Conservation (phyloP, 331 rosid genomes). For the Phaseolus coccineus region DNA sequence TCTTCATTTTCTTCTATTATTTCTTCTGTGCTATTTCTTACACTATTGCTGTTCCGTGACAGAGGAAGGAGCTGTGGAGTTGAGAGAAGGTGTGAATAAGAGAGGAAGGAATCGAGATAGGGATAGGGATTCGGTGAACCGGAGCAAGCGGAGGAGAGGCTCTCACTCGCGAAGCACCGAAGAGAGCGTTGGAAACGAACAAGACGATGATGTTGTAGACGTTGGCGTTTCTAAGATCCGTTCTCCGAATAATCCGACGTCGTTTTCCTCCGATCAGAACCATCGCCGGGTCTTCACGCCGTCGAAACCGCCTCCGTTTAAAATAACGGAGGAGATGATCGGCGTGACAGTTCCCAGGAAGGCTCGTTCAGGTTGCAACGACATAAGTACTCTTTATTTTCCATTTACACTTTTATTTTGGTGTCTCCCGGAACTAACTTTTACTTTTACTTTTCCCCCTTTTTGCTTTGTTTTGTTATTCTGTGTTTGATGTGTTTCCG, state of each 20-base stretch:
- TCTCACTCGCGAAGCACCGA: slow-evolving; percentile 53
- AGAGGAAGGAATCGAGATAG: slow-evolving; percentile 52
- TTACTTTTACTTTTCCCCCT: neutral
- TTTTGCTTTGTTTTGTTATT: no score
- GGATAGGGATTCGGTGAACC: slow-evolving; percentile 42
- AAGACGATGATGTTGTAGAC: slow-evolving; percentile 48
- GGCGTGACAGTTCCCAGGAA: slow-evolving; percentile 76
- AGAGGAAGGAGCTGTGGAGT: slow-evolving; percentile 56
- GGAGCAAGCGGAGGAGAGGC: slow-evolving; percentile 61
- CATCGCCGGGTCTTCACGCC: slow-evolving; percentile 51
- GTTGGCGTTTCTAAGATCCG: slow-evolving; percentile 49
- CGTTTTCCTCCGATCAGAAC: slow-evolving; percentile 49
- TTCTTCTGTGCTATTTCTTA: neutral
- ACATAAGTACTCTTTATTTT: slow-evolving; percentile 19
- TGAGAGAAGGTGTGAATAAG: slow-evolving; percentile 47
- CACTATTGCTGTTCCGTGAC: neutral
- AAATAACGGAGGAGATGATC: slow-evolving; percentile 55
- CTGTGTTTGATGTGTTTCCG: slow-evolving; percentile 24
- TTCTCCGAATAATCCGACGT: slow-evolving; percentile 40
- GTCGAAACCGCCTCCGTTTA: slow-evolving; percentile 50
- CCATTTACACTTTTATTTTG: neutral
- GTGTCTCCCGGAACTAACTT: neutral
- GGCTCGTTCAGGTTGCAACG: slow-evolving; percentile 79
- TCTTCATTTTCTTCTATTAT: neutral
- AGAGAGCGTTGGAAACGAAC: slow-evolving; percentile 56